phyloP scores from a whole-genome alignment of 73 alveolate species.

The Paramecium octaurelia region DNA sequence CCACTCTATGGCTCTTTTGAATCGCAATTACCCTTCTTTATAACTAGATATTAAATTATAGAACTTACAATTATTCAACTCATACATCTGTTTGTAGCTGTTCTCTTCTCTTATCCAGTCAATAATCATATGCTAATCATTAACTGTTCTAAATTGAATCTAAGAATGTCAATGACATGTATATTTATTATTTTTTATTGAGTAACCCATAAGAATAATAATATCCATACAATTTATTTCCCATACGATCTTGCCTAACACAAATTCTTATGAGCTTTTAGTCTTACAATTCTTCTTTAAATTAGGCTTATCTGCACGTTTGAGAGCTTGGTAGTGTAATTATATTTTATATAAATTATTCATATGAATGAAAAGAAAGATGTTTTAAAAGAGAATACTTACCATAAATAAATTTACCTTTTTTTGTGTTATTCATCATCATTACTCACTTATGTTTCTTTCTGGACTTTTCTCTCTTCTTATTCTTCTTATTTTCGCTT shows the following conservation, averaged over 20 bases:
- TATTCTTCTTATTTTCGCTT: not conserved
- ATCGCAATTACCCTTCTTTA: not conserved
- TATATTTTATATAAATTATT: not conserved
- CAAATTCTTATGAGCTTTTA: conserved; percentile 21
- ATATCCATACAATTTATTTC: conserved; percentile 41
- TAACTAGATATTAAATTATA: not conserved
- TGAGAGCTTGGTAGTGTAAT: conserved; percentile 8
- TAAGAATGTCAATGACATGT: not conserved
- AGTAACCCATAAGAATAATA: conserved; percentile 54
- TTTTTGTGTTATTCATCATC: not conserved
- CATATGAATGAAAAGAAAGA: not conserved
- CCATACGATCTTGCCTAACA: conserved; percentile 49
- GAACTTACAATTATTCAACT: conserved; percentile 21
- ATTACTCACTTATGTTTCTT: not conserved
- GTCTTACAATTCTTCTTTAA: conserved; percentile 47
- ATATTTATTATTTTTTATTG: conserved; percentile 35
- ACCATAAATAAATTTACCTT: not conserved
- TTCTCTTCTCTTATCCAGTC: conserved; percentile 45
- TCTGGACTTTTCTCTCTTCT: not conserved
- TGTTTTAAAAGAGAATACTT: not conserved
- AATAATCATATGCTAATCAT: conserved; percentile 55
- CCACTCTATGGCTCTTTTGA: not conserved
- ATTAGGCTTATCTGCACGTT: not conserved
- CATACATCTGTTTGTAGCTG: conserved; percentile 24
- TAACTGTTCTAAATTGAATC: conserved; percentile 31